Evolutionary conservation across 345 rosid genomes (phyloP).

Genomic region (Brassica nigra): DNA sequence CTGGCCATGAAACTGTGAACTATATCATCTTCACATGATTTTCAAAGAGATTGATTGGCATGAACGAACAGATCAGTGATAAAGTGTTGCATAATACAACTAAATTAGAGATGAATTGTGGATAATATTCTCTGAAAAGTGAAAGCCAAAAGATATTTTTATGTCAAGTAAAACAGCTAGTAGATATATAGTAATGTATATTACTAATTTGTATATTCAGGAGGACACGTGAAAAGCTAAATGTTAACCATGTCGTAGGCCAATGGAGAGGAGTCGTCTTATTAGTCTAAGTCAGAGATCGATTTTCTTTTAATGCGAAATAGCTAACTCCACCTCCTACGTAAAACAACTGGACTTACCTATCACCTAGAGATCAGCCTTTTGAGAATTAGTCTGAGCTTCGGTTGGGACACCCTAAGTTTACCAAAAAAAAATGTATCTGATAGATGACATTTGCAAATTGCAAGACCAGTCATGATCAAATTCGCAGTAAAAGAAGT

Average conservation of each 20-base stretch:
- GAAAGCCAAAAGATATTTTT: neutral
- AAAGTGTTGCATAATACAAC: neutral
- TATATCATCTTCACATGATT: neutral
- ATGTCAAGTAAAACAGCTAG: neutral
- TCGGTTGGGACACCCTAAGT: no score
- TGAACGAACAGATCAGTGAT: neutral
- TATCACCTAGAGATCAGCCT: no score
- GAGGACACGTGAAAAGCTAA: no score
- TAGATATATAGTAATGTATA: neutral
- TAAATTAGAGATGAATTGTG: neutral
- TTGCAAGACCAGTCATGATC: neutral
- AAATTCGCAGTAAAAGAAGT: neutral
- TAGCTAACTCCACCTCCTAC: no score
- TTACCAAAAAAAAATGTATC: no score
- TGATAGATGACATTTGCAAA: neutral
- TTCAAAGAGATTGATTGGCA: neutral
- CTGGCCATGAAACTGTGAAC: neutral
- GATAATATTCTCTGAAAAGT: slow-evolving; percentile 5
- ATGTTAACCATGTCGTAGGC: no score
- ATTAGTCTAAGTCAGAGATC: no score
- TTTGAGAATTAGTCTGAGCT: no score
- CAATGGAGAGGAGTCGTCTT: no score
- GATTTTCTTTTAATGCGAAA: no score
- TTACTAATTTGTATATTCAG: neutral
- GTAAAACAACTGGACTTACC: no score